Evolutionary conservation across 1,284 basidiomycete genomes (phyloP), one percentile per base, ranked within the genome.

Genomic region (Microbotryum lychnidis-dioicae): DNA sequence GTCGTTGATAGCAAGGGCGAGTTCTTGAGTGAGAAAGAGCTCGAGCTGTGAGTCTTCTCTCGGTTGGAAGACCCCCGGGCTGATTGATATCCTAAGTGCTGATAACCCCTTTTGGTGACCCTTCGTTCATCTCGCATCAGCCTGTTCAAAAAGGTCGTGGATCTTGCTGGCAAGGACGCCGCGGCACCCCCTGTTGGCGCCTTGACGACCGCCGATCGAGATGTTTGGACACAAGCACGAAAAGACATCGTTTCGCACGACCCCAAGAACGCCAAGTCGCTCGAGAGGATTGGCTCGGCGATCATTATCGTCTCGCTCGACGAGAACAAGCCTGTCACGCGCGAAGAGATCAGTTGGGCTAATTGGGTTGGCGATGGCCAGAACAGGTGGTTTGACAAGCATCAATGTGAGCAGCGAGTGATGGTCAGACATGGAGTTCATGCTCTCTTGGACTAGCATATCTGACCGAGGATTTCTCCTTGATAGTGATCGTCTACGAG

Each of bases 311-410:
- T 99, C 7, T 85, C 84, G 58, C 80, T 99, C 27, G 96, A 98
- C 73, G 88, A 89, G 73, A 81, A 79, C 16, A 80, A 80, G 57
- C 90, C 90, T 1, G 78, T 87, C 49, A 90, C 87, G 16, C 80
- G 89, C 45, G 89, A 97, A 70, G 85, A 91, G 48, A 80, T 87
- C 21, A 87, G 87, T 60, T 89, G 89, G 86, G 79, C 77, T 25
- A 84, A 87, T 64, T 98, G 94, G 94, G 87, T 87, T 31, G 94
- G 94, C 50, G 85, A 96, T 69, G 92, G 90, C 49, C 81, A 84
- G 67, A 97, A 97, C 77, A 81, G 94, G 63, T 99, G 89, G 82
- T 97, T 88, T 75, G 96, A 98, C 80, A 98, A 98, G 78, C 94
- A 98, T 75, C 89, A 97, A 75, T 73, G 89, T 90, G 75, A 64